Base-by-base conservation (phyloP, 148 eudicot species). In the Cornus kousa region DNA sequence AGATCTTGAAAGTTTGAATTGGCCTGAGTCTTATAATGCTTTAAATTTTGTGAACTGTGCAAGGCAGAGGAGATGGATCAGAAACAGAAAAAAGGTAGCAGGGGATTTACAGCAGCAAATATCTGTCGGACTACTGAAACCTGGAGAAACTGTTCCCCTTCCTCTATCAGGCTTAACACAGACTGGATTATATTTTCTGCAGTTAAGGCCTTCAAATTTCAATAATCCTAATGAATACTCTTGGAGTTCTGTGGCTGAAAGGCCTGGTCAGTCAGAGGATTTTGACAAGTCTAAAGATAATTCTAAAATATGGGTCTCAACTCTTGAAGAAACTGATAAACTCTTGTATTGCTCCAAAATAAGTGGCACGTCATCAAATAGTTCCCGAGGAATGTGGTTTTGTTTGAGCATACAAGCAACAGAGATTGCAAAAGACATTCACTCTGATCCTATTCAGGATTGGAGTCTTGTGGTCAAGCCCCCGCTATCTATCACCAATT, bases 371-470 rank as follows among this genome's bases (percentile, higher is more conserved):
- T 93, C 98, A 43, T 90, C 97, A 76, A 75, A 73, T 85, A 86
- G 82, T 76, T 83, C 82, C 23, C 89, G 71, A 81, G 92, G 90
- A 74, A 68, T 90, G 68, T 96, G 99, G 99, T 89, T 93, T 82
- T 93, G 89, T 81, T 81, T 92, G 86, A 89, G 85, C 81, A 81
- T 90, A 72, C 95, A 88, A 85, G 98, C 95, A 72, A 81, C 90
- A 81, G 98, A 96, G 86, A 89, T 96, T 80, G 92, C 94, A 5
- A 96, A 91, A 87, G 97, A 96, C 85, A 90, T 86, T 77, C 89
- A 85, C 77, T 89, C 92, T 78, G 88, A 93, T 82, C 91, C 99
- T 57, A 93, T 96, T 79, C 89, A 92, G 75, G 99, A 96, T 82
- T 96, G 99, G 99, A 92, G 80, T 75, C 83, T 96, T 74, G 93